Evolutionary conservation across 805 yeast species (phyloP), one percentile per base, ranked within the genome.

Genomic region (Metahyphopichia silvanorum): DNA sequence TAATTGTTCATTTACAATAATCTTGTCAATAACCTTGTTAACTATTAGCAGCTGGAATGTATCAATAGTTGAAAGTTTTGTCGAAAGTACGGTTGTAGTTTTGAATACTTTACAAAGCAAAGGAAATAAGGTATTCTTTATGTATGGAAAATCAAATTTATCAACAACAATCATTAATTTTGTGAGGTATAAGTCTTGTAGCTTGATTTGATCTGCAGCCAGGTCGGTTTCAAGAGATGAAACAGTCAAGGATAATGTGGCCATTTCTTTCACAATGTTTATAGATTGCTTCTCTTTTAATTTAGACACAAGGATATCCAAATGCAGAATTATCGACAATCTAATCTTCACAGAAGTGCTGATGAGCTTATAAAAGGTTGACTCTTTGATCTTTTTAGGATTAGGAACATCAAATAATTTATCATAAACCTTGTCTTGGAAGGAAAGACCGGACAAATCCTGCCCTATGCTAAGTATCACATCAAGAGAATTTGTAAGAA

Each of bases 31-130:
- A 5, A 77, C 71, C 39, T 79, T 78, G 14, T 69, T 63, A 14
- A 66, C 71, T 12, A 85, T 71, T 47, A 88, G 58, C 29, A 62
- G 49, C 10, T 74, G 68, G 45, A 88, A 79, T 1, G 85, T 69
- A 13, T 69, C 61, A 15, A 87, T 66, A 2, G 93, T 76, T 11
- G 76, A 69, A 12, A 82, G 63, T 49, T 93, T 91, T 17, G 93
- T 83, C 4, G 84, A 77, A 21, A 89, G 65, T 18, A 93, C 77
- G 0, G 89, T 86, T 1, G 98, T 93, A 27, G 86, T 82, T 23
- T 87, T 75, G 58, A 91, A 93, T 6, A 86, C 71, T 27, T 70
- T 72, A 27, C 86, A 74, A 12, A 87, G 65, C 27, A 77, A 60
- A 2, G 96, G 95, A 53, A 85, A 77, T n/a, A 88, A 62, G 20